Evolutionary conservation across 164 flowering plant genomes (phyloP), one percentile per base, ranked within the genome.

Genomic region (Stephania japonica): DNA sequence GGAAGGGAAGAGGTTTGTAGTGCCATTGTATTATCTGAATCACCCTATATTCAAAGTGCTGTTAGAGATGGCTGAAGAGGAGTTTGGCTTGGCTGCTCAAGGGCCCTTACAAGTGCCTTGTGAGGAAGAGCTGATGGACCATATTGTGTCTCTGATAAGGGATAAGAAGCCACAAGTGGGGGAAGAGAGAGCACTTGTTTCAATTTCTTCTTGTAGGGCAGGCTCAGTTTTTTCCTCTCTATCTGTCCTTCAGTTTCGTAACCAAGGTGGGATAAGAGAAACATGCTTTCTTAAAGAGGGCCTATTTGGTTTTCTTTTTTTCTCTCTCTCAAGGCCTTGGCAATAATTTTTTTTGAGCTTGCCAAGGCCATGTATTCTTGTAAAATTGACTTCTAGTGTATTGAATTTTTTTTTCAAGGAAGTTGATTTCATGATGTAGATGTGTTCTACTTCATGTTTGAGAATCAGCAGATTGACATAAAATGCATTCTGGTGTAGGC

Each of bases 1-100:
- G 70, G 85, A 85, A 56, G 84, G 79, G 4, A 83, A 77, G 64
- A 77, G 85, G 76, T 85, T 83, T 83, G 83, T 80, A 12, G 81
- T 83, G 42, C 85, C 85, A 27, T 21, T 80, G 67, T 72, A 70
- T 53, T 85, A 77, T 62, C 74, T 84, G 78, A 79, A 84, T 13
- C 84, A 79, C 61, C 85, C 87, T 24, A 82, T 84, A 27, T 82
- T 82, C 72, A 79, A 68, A 75, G 84, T 82, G 70, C 79, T 84
- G 18, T 65, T 84, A 67, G 84, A 80, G 71, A 84, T 82, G 87
- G 87, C 84, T 4, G 87, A 84, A 69, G 87, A 84, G 73, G 87
- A 84, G 83, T 84, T 79, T 47, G 85, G 85, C 2, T 63, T 76
- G 21, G 73, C 76, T 14, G 77, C 73, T 72, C 73, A 76, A 42